Conservation (phyloP, 805 yeast species). For the Lipomyces starkeyi region DNA sequence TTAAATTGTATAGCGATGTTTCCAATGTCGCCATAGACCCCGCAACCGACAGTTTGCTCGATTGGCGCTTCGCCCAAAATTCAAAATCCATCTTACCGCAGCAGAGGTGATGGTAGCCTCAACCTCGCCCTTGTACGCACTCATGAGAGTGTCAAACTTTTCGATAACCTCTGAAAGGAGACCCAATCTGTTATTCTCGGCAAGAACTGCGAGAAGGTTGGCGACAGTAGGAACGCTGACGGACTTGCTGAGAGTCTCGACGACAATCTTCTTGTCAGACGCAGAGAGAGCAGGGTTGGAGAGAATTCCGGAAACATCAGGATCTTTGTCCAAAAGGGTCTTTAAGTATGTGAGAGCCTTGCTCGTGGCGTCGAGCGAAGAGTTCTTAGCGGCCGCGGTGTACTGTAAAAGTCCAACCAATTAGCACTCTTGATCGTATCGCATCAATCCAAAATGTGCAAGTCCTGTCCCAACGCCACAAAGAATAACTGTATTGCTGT, state of each 20-base stretch:
- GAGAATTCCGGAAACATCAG: conserved; percentile 65
- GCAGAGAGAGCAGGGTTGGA: conserved; percentile 82
- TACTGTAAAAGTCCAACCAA: conserved; percentile 46
- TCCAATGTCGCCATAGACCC: not conserved
- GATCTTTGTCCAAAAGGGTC: conserved; percentile 63
- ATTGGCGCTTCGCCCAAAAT: not conserved
- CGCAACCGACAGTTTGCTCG: not conserved
- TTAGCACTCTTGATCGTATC: conserved; percentile 2
- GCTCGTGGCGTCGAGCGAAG: conserved; percentile 73
- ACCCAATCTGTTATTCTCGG: conserved; percentile 91
- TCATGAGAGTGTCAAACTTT: conserved; percentile 78
- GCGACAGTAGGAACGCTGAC: conserved; percentile 68
- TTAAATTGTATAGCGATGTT: not conserved
- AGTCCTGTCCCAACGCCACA: not conserved
- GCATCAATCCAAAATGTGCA: not conserved
- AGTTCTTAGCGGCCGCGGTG: conserved; percentile 85
- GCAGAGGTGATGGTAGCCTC: conserved; percentile 94
- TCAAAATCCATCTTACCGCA: conserved; percentile 43
- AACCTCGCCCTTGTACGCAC: conserved; percentile 89
- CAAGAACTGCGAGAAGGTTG: conserved; percentile 82
- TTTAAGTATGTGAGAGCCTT: conserved; percentile 66
- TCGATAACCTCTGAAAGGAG: conserved; percentile 67
- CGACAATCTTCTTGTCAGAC: conserved; percentile 74
- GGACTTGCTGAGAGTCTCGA: conserved; percentile 58
- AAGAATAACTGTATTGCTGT: not conserved